phyloP scores from a whole-genome alignment of 805 yeast species.

The Hyphopichia homilentoma region DNA sequence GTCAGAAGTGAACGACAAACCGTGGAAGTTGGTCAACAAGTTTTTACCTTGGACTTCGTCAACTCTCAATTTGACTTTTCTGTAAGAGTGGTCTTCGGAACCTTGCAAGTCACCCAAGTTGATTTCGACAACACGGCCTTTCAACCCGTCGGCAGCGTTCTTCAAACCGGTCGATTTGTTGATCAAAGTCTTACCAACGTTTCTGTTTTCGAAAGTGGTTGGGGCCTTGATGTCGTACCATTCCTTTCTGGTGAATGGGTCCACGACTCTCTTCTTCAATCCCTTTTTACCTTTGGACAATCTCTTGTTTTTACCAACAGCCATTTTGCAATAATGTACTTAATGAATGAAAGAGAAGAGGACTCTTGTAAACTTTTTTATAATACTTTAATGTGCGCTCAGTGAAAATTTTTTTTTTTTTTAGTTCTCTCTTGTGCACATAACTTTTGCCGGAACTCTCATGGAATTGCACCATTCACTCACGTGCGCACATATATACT shows the following conservation, averaged over 20 bases:
- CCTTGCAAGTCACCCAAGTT: constrained; percentile 94
- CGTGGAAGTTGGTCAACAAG: constrained; percentile 97
- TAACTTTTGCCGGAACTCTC: too few relatives aligned
- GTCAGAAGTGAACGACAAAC: constrained; percentile 93
- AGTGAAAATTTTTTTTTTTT: too few relatives aligned
- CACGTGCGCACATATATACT: too few relatives aligned
- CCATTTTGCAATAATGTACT: constrained; percentile 39
- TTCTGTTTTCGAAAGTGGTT: constrained; percentile 92
- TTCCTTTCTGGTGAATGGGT: constrained; percentile 97
- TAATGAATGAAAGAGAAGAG: too few relatives aligned
- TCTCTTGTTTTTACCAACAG: constrained; percentile 89
- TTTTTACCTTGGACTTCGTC: constrained; percentile 97
- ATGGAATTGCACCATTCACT: too few relatives aligned
- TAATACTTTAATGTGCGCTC: too few relatives aligned
- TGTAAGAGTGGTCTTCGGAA: constrained; percentile 94
- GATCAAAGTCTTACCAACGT: constrained; percentile 94
- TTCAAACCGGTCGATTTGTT: constrained; percentile 95
- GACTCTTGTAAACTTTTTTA: too few relatives aligned
- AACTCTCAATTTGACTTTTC: constrained; percentile 91
- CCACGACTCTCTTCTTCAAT: constrained; percentile 95
- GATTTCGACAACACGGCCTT: constrained; percentile 93
- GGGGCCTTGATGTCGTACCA: constrained; percentile 98
- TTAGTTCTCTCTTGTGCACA: too few relatives aligned
- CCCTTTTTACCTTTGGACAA: constrained; percentile 85
- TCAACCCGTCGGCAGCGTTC: constrained; percentile 93